phyloP scores from a whole-genome alignment of 345 rosid genomes.

The Cochlearia excelsa region DNA sequence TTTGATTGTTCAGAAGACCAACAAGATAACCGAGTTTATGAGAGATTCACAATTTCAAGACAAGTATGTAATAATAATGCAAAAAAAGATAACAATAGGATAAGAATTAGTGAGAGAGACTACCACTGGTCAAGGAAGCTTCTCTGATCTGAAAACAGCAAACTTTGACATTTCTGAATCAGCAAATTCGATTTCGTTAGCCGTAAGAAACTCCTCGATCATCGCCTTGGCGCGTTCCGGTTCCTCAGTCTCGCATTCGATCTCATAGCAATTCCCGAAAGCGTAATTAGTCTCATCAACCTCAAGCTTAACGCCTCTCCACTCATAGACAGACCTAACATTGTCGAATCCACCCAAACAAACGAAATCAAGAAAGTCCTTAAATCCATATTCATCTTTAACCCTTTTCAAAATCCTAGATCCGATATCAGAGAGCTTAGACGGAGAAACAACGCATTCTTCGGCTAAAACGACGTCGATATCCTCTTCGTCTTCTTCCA shows the following conservation, averaged over 20 bases:
- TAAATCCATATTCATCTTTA: slow-evolving; percentile 62
- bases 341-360: slow-evolving; percentile 89
- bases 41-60: too few relatives aligned
- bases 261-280: slow-evolving; percentile 69
- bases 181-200: slow-evolving; percentile 50
- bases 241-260: slow-evolving; percentile 76
- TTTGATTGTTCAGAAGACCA: too few relatives aligned
- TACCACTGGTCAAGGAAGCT: slow-evolving; percentile 46
- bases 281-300: slow-evolving; percentile 76
- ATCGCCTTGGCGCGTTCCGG: slow-evolving; percentile 62
- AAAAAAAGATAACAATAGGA: background rate
- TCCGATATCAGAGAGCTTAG: slow-evolving; percentile 38
- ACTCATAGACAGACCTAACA: slow-evolving; percentile 56
- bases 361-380: slow-evolving; percentile 45
- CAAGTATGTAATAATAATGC: background rate
- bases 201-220: slow-evolving; percentile 60
- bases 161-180: slow-evolving; percentile 75
- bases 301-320: slow-evolving; percentile 73
- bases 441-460: slow-evolving; percentile 51
- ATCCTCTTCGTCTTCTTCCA: slow-evolving; percentile 87
- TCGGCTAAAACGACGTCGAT: slow-evolving; percentile 41
- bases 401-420: slow-evolving; percentile 67
- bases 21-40: too few relatives aligned
- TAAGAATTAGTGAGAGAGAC: slow-evolving; percentile 14
- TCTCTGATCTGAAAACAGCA: slow-evolving; percentile 68